These are phyloP conservation scores for Thalassiosira mediterranea DNA, from an alignment of 352 stramenopile species.

Conservation along the genomic window DNA sequence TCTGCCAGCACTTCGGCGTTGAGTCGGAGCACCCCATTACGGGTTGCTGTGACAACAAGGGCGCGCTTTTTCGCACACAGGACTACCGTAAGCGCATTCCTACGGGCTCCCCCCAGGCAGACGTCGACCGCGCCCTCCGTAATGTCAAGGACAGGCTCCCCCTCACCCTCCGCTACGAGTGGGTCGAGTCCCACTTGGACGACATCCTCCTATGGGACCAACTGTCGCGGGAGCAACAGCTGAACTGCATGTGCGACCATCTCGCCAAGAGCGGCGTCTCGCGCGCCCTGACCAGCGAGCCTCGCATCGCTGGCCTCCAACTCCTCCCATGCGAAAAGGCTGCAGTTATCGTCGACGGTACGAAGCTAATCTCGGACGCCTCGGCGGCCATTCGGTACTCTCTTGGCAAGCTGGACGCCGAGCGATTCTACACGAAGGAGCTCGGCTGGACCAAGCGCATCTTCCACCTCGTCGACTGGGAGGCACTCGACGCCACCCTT, in stretches of 20 bases:
- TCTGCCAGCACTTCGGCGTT: background rate
- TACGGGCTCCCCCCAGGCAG: background rate
- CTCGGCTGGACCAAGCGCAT: background rate
- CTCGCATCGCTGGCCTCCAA: background rate
- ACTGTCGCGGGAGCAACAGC: constrained; percentile 1
- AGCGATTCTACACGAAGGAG: background rate
- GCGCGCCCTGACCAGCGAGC: background rate
- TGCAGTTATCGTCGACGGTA: constrained; percentile 4
- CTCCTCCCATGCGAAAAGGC: constrained; percentile 11
- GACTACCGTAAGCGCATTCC: background rate
- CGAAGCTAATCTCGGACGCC: constrained; percentile 14
- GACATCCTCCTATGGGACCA: background rate
- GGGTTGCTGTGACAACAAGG: constrained; percentile 7
- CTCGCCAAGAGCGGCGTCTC: constrained; percentile 1
- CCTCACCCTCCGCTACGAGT: background rate
- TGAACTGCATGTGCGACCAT: constrained; percentile 10
- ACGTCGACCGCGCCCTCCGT: background rate
- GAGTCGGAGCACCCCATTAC: background rate
- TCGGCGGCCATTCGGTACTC: background rate
- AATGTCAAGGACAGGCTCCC: background rate
- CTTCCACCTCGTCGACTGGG: constrained; percentile 18
- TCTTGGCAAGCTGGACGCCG: background rate
- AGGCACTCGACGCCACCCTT: background rate
- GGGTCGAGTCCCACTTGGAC: constrained; percentile 3
- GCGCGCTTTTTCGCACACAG: background rate